Base-by-base conservation (phyloP, 1,139 yeast genomes). In the Hemisphaericaspora lyxosophila region DNA sequence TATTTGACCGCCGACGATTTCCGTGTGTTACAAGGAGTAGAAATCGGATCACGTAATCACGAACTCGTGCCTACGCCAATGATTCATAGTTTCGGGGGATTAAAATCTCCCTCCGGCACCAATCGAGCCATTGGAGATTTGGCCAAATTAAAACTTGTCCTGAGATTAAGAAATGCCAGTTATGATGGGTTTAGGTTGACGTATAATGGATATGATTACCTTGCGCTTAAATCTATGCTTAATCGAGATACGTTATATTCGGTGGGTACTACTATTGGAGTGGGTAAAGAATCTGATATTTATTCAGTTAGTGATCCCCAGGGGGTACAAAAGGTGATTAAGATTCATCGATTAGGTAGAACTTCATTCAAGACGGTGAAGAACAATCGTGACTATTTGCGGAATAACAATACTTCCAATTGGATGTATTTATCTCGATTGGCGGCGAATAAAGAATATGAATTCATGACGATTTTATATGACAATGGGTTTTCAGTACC, bases 271-370 rank as follows among this genome's bases (percentile, higher is more conserved):
- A 87, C 85, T 17, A 89, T 92, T 51, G 98, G 98, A 41, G 96
- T 94, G 36, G 98, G 98, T 54, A 92, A 92, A 59, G 98, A 92
- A 60, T 88, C 97, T 4, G 98, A 92, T 64, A 90, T 92, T 53
- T 89, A 84, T 59, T 76, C 92, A n/a, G 90, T 86, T 1, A 82
- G 85, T 42, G 92, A 85, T 53, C 67, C 74, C 8, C 57, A 73
- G 18, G 95, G 95, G 1, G 59, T 57, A 12, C 78, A 79, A 43
- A 77, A 76, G 52, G 96, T 90, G 9, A 61, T 94, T 55, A 92
- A 92, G 62, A 84, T 92, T 33, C 97, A 90, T 62, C 75, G 98
- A 49, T 70, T 92, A 42, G 99, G 99, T 23, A 78, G 98, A 57
- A 85, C 94, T 1, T 89, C 97, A 2, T 92, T 92, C 65, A 78